phyloP scores from a whole-genome alignment of 371 early-diverging fungal species.

The Apophysomyces ossiformis region DNA sequence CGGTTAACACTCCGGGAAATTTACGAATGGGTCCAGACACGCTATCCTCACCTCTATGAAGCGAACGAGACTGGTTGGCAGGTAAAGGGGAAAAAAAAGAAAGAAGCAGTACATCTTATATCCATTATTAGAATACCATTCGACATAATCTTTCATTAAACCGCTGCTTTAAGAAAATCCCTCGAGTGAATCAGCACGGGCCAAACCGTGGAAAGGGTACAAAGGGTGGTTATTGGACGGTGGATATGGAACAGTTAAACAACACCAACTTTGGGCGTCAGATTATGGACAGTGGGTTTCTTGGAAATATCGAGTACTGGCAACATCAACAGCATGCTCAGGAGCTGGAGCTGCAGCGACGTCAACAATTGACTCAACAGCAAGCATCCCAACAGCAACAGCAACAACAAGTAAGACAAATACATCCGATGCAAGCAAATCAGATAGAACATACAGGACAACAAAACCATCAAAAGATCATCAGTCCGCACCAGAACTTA shows the following conservation, averaged over 20 bases:
- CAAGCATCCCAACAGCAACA: conserved; percentile 17
- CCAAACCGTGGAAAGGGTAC: conserved; percentile 35
- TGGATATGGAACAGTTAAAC: conserved; percentile 49
- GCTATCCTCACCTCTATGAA: conserved; percentile 69
- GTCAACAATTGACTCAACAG: conserved; percentile 13
- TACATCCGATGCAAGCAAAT: conserved; percentile 3
- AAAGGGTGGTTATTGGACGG: conserved; percentile 69
- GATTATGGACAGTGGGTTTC: conserved; percentile 42
- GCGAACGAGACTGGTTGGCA: conserved; percentile 74
- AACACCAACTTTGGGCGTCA: conserved; percentile 49
- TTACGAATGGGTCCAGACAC: conserved; percentile 69
- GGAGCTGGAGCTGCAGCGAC: conserved; percentile 27
- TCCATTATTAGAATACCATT: conserved; percentile 61
- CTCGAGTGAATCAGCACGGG: conserved; percentile 54
- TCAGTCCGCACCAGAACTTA: not conserved
- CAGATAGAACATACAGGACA: conserved; percentile 7
- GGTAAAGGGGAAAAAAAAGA: conserved; percentile 26
- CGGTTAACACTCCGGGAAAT: conserved; percentile 71
- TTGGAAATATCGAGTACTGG: conserved; percentile 46
- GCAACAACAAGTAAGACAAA: conserved; percentile 11
- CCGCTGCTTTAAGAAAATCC: conserved; percentile 68
- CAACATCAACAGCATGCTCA: conserved; percentile 37
- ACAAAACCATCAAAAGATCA: conserved; percentile 5
- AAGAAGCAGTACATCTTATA: not conserved
- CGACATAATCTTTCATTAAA: conserved; percentile 82